Percentiles rank a stretch among this genome's conserved stretches.
Evolutionary conservation across 2,329 filamentous ascomycete genomes (phyloP).

Genomic region (Pseudomassariella vexata): DNA sequence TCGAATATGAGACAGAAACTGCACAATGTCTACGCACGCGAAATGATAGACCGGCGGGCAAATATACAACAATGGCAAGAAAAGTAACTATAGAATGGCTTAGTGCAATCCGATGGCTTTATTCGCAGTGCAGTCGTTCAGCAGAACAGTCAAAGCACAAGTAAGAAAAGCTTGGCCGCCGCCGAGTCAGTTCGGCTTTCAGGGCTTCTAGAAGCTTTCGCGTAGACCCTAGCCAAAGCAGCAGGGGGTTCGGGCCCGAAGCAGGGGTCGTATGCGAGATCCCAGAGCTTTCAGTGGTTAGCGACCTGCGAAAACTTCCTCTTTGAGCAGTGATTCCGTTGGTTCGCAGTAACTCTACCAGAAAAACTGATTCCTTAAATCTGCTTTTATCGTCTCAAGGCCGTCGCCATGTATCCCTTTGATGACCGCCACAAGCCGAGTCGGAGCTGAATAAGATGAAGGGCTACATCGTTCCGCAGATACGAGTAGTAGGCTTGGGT

Average conservation of each 20-base stretch:
- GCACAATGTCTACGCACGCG: neutral
- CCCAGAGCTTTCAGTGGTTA: neutral
- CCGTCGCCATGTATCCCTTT: too few species aligned
- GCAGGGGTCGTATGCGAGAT: neutral
- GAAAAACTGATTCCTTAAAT: neutral
- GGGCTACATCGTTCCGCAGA: too few species aligned
- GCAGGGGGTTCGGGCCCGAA: too few species aligned
- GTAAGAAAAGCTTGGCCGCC: conserved; percentile 1
- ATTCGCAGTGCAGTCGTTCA: neutral
- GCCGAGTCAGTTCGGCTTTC: conserved; percentile 2
- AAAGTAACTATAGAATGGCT: neutral
- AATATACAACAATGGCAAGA: neutral
- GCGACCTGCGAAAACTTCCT: conserved; percentile 1
- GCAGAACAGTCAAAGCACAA: neutral
- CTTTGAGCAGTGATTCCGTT: neutral
- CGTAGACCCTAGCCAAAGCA: conserved; percentile 1
- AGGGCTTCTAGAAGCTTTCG: conserved; percentile 5
- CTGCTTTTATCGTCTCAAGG: too few species aligned
- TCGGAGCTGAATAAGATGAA: too few species aligned
- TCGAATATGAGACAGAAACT: neutral
- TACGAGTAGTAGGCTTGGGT: too few species aligned
- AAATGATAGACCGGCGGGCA: neutral
- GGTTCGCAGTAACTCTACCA: neutral
- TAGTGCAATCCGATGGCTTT: neutral
- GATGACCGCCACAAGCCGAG: too few species aligned